A percentile compares a stretch with the other conserved stretches of the same genome.
Evolutionary conservation across 2,329 filamentous ascomycete genomes (phyloP).

Genomic region (Helminthosporium solani): DNA sequence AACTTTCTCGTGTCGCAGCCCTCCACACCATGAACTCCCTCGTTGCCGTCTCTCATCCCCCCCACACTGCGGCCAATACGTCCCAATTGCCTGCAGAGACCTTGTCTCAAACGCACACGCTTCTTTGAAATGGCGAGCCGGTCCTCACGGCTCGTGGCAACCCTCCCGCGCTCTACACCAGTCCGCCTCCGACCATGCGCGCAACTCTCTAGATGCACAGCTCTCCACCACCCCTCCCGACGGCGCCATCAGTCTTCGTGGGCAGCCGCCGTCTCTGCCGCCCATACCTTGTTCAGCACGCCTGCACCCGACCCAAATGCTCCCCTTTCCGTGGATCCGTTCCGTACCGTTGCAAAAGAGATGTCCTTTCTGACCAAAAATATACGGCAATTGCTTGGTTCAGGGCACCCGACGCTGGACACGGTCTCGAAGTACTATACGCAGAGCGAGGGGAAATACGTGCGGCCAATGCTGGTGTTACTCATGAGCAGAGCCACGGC

Average conservation of each 20-base stretch:
- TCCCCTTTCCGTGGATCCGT: conserved; percentile 78
- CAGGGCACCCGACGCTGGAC: conserved; percentile 90
- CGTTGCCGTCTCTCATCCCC: too few relatives aligned
- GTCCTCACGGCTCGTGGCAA: conserved; percentile 39
- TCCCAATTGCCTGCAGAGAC: conserved; percentile 27
- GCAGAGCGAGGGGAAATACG: conserved; percentile 92
- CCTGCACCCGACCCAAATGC: conserved; percentile 59
- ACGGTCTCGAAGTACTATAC: conserved; percentile 98
- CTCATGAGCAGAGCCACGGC: conserved; percentile 94
- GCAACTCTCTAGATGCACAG: conserved; percentile 21
- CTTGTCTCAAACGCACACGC: conserved; percentile 4
- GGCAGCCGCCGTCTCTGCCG: conserved; percentile 69
- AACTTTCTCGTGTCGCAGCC: conserved; percentile 20
- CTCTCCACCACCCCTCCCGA: conserved; percentile 41
- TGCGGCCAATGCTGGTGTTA: conserved; percentile 89
- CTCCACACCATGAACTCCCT: conserved; percentile 7
- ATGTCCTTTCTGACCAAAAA: conserved; percentile 95
- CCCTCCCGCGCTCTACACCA: conserved; percentile 25
- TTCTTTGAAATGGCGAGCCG: conserved; percentile 35
- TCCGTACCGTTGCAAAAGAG: conserved; percentile 89
- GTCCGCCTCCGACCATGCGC: conserved; percentile 25
- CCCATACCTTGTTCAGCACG: conserved; percentile 68
- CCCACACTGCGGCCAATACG: conserved; percentile 12
- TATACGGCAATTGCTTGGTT: conserved; percentile 88
- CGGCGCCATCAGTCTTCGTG: conserved; percentile 64